These are phyloP conservation scores for Beauveria asiatica DNA, from an alignment of 2,329 filamentous ascomycete genomes.

Conservation along the genomic window DNA sequence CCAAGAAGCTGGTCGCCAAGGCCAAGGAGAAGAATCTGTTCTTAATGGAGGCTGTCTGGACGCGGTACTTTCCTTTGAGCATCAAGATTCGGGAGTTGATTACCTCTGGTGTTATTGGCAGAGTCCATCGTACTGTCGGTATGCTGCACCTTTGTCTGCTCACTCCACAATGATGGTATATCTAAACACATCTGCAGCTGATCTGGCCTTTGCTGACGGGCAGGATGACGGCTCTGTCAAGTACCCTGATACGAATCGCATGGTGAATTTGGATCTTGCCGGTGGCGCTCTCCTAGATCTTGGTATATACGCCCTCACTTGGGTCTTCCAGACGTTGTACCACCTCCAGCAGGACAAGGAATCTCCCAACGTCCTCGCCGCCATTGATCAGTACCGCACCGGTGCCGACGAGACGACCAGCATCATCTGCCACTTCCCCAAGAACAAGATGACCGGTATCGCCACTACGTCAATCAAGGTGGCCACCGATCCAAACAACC, in stretches of 20 bases:
- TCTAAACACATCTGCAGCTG: conserved; percentile 31
- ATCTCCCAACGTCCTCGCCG: conserved; percentile 57
- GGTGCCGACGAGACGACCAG: conserved; percentile 73
- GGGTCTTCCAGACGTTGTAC: conserved; percentile 86
- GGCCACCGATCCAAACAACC: conserved; percentile 51
- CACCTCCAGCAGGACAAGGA: conserved; percentile 67
- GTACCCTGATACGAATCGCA: conserved; percentile 57
- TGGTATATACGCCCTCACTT: conserved; percentile 82
- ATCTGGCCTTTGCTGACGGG: conserved; percentile 53
- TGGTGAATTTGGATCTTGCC: conserved; percentile 74
- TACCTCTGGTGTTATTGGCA: conserved; percentile 44
- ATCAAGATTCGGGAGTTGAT: conserved; percentile 63
- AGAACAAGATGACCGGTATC: conserved; percentile 60
- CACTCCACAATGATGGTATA: neutral
- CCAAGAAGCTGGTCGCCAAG: conserved; percentile 60
- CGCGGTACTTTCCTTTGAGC: conserved; percentile 77
- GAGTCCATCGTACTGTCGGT: conserved; percentile 52
- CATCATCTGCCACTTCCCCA: conserved; percentile 68
- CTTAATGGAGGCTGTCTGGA: conserved; percentile 87
- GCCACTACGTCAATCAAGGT: conserved; percentile 59
- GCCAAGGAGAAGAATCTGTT: conserved; percentile 66
- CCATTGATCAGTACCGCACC: conserved; percentile 64
- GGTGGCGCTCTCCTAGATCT: conserved; percentile 78
- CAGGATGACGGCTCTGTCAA: conserved; percentile 47
- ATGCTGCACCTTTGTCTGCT: conserved; percentile 15